Conservation (phyloP, 176 grass and related monocot species). For the Oryza brachyantha region DNA sequence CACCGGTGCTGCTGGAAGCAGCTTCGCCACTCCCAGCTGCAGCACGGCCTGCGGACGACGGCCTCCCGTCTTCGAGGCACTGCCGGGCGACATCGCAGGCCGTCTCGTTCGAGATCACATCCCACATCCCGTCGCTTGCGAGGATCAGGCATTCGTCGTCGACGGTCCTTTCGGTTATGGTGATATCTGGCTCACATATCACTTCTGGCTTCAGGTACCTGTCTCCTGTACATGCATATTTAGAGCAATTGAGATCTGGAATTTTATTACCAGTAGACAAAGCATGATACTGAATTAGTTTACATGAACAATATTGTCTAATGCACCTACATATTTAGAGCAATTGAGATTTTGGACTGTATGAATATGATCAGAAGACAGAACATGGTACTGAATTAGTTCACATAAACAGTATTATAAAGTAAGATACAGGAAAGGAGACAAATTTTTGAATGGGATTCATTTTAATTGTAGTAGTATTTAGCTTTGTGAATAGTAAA, state of each 20-base stretch:
- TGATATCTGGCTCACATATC: conserved; percentile 73
- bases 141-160: conserved; percentile 73
- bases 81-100: conserved; percentile 61
- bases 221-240: conserved; percentile 49
- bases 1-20: neutral
- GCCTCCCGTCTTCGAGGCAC: conserved; percentile 53
- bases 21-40: neutral
- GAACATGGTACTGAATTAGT: neutral
- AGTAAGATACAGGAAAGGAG: neutral
- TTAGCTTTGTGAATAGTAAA: neutral
- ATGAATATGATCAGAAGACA: no score
- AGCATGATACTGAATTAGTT: neutral
- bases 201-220: conserved; percentile 67
- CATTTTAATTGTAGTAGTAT: neutral
- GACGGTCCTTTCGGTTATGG: conserved; percentile 27
- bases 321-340: conserved; percentile 22
- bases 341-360: neutral
- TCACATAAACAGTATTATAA: neutral
- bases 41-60: neutral
- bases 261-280: neutral
- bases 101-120: conserved; percentile 62
- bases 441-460: neutral
- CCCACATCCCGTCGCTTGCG: conserved; percentile 88
- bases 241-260: neutral
- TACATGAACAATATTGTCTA: no score